Evolutionary conservation across 2,329 filamentous ascomycete species (phyloP), one percentile per base, ranked within the genome.

Genomic region (Spiromastix sp.): DNA sequence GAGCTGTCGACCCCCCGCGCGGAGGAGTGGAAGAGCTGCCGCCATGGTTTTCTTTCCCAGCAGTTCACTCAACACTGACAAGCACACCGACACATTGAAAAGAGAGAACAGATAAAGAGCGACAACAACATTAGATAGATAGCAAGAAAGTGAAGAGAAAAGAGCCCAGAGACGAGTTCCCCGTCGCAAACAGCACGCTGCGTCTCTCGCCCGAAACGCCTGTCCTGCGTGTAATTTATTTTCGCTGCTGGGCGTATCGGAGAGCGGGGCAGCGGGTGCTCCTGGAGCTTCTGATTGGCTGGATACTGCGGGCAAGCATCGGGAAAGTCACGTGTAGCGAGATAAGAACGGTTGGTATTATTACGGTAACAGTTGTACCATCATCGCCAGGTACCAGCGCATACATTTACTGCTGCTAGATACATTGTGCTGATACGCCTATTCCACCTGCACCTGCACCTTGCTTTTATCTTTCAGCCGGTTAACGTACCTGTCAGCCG

Each of bases 401-500:
- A n/a, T n/a, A n/a, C n/a, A n/a, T n/a, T n/a, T n/a, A n/a, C n/a
- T n/a, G n/a, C n/a, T n/a, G n/a, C n/a, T n/a, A 8, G 12, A 25
- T 8, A 25, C 8, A 8, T n/a, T 25, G 22, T 8, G n/a, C n/a
- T n/a, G n/a, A n/a, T n/a, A n/a, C n/a, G 5, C n/a, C 13, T 15
- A 47, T 34, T 47, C 47, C 13, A 43, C 36, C 9, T 24, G 39
- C 9, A 49, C 37, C 9, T 46, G 25, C 15, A 60, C 55, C 42
- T 60, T 60, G 38, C 37, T 50, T 46, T 55, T 59, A 40, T 61
- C 57, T 60, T 29, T 13, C 13, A 15, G 37, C 5, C 22, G 20
- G 18, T 7, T n/a, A n/a, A n/a, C 26, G 24, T 10, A 22, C 5
- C 5, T 16, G 31, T 5, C 49, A 19, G 5, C 3, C 2, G 21